A percentile compares a stretch with the other conserved stretches of the same genome.
Evolutionary conservation across 371 early-diverging fungal species (phyloP).

Genomic region (Lichtheimia corymbifera): DNA sequence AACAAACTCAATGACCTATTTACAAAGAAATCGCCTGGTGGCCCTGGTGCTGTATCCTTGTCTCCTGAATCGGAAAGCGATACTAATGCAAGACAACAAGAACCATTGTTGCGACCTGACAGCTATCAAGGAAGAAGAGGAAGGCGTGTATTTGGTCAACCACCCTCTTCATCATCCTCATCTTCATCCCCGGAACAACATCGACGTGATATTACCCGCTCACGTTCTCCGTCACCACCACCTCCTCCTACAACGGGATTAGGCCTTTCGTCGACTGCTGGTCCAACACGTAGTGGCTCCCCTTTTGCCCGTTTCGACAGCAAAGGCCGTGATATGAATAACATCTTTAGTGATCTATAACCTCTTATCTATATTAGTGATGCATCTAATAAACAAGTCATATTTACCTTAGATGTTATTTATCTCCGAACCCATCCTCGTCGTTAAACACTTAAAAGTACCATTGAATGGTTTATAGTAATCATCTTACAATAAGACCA

Average conservation of each 20-base stretch:
- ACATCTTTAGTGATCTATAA: slow-evolving; percentile 6
- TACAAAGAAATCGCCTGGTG: slow-evolving; percentile 8
- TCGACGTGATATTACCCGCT: slow-evolving; percentile 9
- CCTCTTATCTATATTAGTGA: too few species aligned
- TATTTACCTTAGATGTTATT: too few species aligned
- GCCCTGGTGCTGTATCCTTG: slow-evolving; percentile 2
- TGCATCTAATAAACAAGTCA: too few species aligned
- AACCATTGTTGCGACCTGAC: slow-evolving; percentile 7
- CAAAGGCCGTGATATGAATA: background rate
- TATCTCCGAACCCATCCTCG: too few species aligned
- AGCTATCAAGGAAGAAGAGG: slow-evolving; percentile 8
- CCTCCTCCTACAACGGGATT: slow-evolving; percentile 18
- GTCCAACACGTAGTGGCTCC: slow-evolving; percentile 7
- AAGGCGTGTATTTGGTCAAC: slow-evolving; percentile 37
- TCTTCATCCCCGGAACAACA: background rate
- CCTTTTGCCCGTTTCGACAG: slow-evolving; percentile 26
- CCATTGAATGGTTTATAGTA: too few species aligned
- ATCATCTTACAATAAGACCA: too few species aligned
- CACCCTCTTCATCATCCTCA: slow-evolving; percentile 4
- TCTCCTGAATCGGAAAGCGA: background rate
- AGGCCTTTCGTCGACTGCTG: background rate
- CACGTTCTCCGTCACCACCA: slow-evolving; percentile 33
- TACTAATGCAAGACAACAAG: background rate
- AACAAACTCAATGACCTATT: slow-evolving; percentile 30
- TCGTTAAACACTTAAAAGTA: too few species aligned